Conservation (phyloP, 1,284 basidiomycete genomes). For the Ganoderma multipileum region DNA sequence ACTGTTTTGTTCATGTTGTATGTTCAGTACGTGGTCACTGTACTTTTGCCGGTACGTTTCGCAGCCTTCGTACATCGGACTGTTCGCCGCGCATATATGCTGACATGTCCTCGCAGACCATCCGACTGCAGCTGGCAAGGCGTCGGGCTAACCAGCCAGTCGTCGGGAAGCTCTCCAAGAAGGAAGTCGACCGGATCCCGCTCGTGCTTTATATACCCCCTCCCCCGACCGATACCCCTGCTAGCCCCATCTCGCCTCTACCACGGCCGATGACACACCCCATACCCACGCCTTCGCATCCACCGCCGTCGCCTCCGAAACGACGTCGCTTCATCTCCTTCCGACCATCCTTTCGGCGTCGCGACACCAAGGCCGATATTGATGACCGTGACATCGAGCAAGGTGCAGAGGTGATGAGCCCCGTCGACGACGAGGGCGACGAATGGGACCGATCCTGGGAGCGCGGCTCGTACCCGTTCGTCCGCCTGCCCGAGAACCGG, state of each 20-base stretch:
- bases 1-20: constrained; percentile 44
- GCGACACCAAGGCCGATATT: background rate
- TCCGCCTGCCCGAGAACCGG: constrained; percentile 74
- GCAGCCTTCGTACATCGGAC: constrained; percentile 14
- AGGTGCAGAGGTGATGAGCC: background rate
- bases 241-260: constrained; percentile 20
- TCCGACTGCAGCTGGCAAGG: constrained; percentile 33
- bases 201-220: constrained; percentile 81
- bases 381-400: constrained; percentile 11
- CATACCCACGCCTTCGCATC: background rate
- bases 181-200: constrained; percentile 73
- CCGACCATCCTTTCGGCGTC: background rate
- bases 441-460: constrained; percentile 54
- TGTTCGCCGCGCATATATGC: background rate
- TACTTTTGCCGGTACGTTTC: constrained; percentile 63
- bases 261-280: constrained; percentile 1
- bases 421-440: constrained; percentile 35
- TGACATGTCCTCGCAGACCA: background rate
- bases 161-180: constrained; percentile 68
- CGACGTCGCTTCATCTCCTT: constrained; percentile 8
- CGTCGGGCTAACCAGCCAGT: constrained; percentile 8
- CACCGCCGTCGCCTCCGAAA: background rate
- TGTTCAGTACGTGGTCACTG: constrained; percentile 73
- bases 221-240: constrained; percentile 54
- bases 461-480: constrained; percentile 54